A percentile compares a stretch with the other conserved stretches of the same genome.
Conservation (phyloP, 2,329 filamentous ascomycete species). For the Blumeriella jaapii region DNA sequence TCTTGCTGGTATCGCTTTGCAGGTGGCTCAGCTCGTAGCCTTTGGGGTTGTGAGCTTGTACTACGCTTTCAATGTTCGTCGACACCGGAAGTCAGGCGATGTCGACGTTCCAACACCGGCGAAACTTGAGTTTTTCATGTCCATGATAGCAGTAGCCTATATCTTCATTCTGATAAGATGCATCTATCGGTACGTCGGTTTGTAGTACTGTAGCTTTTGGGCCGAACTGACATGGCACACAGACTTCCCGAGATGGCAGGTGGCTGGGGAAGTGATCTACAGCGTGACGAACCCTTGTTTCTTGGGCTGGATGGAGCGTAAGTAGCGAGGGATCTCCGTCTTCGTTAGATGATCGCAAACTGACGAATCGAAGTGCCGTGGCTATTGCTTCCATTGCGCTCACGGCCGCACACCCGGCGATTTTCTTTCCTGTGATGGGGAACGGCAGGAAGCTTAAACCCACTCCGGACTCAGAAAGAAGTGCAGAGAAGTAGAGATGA, state of each 20-base stretch:
- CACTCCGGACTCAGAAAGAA: neutral
- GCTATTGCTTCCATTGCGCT: conserved; percentile 1
- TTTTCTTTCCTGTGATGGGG: conserved; percentile 3
- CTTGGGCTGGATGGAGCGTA: conserved; percentile 4
- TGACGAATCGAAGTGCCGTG: neutral
- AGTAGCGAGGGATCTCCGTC: neutral
- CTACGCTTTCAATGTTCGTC: neutral
- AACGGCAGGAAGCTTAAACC: neutral
- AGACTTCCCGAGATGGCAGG: conserved; percentile 5
- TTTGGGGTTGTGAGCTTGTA: conserved; percentile 1
- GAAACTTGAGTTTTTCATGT: conserved; percentile 3
- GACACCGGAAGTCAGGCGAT: neutral
- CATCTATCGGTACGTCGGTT: conserved; percentile 5
- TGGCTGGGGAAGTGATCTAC: conserved; percentile 3
- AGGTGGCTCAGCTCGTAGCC: conserved; percentile 2
- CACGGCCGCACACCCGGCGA: neutral
- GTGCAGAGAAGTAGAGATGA: neutral
- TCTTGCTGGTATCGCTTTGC: conserved; percentile 6
- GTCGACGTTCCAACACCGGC: neutral
- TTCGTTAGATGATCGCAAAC: neutral
- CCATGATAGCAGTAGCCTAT: conserved; percentile 3
- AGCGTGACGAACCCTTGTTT: conserved; percentile 1
- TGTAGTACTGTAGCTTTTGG: neutral
- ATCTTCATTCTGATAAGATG: conserved; percentile 5
- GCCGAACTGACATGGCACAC: neutral